These are phyloP conservation scores for Plasmopara viticola DNA, from an alignment of 352 stramenopile genomes.

Conservation along the genomic window DNA sequence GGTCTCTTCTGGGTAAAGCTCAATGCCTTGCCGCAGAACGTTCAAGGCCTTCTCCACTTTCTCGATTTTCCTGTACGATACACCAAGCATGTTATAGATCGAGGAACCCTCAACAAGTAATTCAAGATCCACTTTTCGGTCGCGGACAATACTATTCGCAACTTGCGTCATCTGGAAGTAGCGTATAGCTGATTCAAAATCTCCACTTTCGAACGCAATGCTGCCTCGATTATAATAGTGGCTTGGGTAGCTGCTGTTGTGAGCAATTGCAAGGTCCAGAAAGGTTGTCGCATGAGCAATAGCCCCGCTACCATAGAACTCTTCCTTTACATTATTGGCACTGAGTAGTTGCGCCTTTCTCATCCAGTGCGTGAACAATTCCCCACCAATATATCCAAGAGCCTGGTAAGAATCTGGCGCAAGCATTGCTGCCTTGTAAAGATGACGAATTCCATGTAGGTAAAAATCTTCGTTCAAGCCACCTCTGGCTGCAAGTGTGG, in stretches of 20 bases:
- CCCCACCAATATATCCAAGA: conserved; percentile 33
- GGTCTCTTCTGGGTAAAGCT: conserved; percentile 27
- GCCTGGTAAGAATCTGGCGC: conserved; percentile 15
- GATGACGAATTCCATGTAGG: conserved; percentile 34
- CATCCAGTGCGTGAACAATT: conserved; percentile 32
- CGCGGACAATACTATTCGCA: conserved; percentile 28
- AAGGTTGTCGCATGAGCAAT: conserved; percentile 17
- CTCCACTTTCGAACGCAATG: conserved; percentile 28
- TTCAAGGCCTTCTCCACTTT: conserved; percentile 25
- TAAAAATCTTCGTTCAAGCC: conserved; percentile 21
- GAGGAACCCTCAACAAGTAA: conserved; percentile 23
- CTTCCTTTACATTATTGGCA: conserved; percentile 2
- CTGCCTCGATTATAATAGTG: conserved; percentile 37
- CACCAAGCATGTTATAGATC: conserved; percentile 50
- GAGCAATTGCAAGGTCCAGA: conserved; percentile 31
- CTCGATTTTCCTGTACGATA: conserved; percentile 21
- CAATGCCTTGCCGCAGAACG: conserved; percentile 29
- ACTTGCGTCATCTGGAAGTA: conserved; percentile 27
- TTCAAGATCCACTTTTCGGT: conserved; percentile 34
- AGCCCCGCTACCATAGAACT: conserved; percentile 30
- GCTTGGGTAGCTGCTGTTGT: conserved; percentile 24
- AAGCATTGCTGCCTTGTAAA: conserved; percentile 39
- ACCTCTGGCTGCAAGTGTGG: conserved; percentile 7
- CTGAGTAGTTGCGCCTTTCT: conserved; percentile 7
- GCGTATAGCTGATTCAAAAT: conserved; percentile 32